Conservation (phyloP, 176 grass and related monocot species). For the Saccharum officinarum region DNA sequence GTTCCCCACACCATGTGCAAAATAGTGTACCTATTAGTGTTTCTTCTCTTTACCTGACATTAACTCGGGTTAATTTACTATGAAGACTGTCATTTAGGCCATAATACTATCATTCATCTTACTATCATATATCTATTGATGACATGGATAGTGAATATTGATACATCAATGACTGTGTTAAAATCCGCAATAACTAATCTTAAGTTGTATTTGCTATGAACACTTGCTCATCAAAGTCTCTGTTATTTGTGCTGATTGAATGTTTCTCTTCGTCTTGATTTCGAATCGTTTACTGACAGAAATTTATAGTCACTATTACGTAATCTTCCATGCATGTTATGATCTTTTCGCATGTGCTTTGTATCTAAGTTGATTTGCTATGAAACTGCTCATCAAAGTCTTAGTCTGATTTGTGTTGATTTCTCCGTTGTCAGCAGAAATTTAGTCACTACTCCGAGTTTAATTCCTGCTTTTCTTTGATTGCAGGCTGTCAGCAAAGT, state of each 20-base stretch:
- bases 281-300: too few species aligned
- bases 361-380: background rate
- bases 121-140: too few species aligned
- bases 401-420: background rate
- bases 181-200: too few species aligned
- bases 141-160: too few species aligned
- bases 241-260: too few species aligned
- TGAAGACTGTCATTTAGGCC: background rate
- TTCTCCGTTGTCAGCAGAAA: background rate
- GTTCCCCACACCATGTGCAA: background rate
- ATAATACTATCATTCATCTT: background rate
- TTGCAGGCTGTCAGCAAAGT: slow-evolving; percentile 68
- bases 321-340: slow-evolving; percentile 3
- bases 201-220: too few species aligned
- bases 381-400: background rate
- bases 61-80: background rate
- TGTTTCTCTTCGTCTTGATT: too few species aligned
- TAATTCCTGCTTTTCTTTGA: slow-evolving; percentile 10
- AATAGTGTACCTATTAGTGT: background rate
- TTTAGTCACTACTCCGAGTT: slow-evolving; percentile 14
- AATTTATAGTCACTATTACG: too few species aligned
- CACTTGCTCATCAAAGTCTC: too few species aligned
- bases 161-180: too few species aligned
- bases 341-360: background rate
- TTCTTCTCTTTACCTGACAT: background rate